These are phyloP conservation scores for Ogataea allantospora DNA, from an alignment of 805 yeast genomes.

Conservation along the genomic window DNA sequence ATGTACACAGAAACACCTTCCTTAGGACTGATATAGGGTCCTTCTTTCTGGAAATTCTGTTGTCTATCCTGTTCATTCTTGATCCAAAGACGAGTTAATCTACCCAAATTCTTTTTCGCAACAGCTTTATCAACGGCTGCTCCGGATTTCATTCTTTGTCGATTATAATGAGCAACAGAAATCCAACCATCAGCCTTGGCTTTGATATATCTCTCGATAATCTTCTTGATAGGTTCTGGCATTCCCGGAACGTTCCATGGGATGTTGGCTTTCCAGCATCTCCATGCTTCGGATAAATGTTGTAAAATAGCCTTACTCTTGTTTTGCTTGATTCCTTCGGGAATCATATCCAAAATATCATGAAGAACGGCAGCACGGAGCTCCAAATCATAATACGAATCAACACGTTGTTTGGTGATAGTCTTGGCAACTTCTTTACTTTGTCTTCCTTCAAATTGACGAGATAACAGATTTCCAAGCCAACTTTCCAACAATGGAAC, in stretches of 20 bases:
- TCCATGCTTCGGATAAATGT: slow-evolving; percentile 97
- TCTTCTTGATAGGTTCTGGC: slow-evolving; percentile 84
- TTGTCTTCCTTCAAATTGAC: slow-evolving; percentile 95
- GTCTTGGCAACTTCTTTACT: slow-evolving; percentile 91
- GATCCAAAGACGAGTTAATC: slow-evolving; percentile 89
- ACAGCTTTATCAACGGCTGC: slow-evolving; percentile 92
- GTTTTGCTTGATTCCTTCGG: slow-evolving; percentile 85
- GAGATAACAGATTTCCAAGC: slow-evolving; percentile 85
- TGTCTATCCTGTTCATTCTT: slow-evolving; percentile 91
- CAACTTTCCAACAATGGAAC: slow-evolving; percentile 91
- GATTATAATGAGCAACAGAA: slow-evolving; percentile 85
- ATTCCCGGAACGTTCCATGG: slow-evolving; percentile 98
- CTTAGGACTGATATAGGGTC: slow-evolving; percentile 81
- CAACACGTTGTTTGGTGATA: slow-evolving; percentile 92
- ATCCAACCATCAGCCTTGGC: slow-evolving; percentile 98
- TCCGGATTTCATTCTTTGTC: slow-evolving; percentile 88
- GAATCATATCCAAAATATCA: slow-evolving; percentile 95
- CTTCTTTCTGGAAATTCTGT: slow-evolving; percentile 71
- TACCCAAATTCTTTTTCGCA: slow-evolving; percentile 88
- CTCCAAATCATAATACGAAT: slow-evolving; percentile 91
- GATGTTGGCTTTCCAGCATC: slow-evolving; percentile 98
- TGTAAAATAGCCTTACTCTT: slow-evolving; percentile 86
- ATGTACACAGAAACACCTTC: slow-evolving; percentile 87
- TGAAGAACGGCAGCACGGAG: slow-evolving; percentile 92
- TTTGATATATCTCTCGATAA: slow-evolving; percentile 84